A percentile compares a stretch with the other conserved stretches of the same genome.
Conservation (phyloP, 164 flowering plant species). For the Dillenia turbinata region DNA sequence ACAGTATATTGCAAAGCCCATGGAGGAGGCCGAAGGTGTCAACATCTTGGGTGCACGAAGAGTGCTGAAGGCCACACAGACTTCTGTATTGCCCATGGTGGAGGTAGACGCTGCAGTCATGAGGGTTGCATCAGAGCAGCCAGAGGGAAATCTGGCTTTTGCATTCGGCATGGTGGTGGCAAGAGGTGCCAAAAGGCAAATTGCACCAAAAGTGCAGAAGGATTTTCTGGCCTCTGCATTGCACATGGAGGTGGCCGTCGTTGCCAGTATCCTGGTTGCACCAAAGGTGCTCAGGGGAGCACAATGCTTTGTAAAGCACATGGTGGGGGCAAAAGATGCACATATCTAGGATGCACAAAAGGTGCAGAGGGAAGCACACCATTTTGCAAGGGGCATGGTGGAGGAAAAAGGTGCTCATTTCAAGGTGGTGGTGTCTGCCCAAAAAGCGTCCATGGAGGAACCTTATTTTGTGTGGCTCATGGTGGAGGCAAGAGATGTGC, state of each 20-base stretch:
- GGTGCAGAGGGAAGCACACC: constrained; percentile 97
- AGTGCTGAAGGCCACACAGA: constrained; percentile 98
- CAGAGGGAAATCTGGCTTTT: constrained; percentile 84
- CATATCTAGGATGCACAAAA: constrained; percentile 65
- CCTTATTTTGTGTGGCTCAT: constrained; percentile 78
- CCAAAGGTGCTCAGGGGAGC: constrained; percentile 97
- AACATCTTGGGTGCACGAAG: constrained; percentile 82
- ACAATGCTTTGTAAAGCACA: constrained; percentile 93
- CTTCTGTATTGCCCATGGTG: constrained; percentile 92
- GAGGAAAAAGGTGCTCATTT: constrained; percentile 84
- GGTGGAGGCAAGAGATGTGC: constrained; percentile 99
- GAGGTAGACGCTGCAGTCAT: constrained; percentile 82
- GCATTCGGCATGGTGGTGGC: constrained; percentile 98
- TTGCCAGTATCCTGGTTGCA: constrained; percentile 65
- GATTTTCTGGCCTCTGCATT: constrained; percentile 91
- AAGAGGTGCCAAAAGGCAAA: constrained; percentile 82
- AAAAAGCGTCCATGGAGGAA: constrained; percentile 92
- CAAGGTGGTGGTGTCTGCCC: constrained; percentile 76
- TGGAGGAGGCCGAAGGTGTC: constrained; percentile 95
- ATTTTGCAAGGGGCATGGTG: constrained; percentile 94
- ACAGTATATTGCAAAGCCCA: constrained; percentile 96
- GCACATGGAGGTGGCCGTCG: constrained; percentile 96
- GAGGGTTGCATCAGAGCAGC: constrained; percentile 86
- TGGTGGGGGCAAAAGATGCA: constrained; percentile 92
- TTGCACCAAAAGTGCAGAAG: constrained; percentile 93